Percentiles rank a stretch among this genome's conserved stretches.
phyloP scores from a whole-genome alignment of 2,329 filamentous ascomycete genomes.

The Stagonosporopsis rhizophila region DNA sequence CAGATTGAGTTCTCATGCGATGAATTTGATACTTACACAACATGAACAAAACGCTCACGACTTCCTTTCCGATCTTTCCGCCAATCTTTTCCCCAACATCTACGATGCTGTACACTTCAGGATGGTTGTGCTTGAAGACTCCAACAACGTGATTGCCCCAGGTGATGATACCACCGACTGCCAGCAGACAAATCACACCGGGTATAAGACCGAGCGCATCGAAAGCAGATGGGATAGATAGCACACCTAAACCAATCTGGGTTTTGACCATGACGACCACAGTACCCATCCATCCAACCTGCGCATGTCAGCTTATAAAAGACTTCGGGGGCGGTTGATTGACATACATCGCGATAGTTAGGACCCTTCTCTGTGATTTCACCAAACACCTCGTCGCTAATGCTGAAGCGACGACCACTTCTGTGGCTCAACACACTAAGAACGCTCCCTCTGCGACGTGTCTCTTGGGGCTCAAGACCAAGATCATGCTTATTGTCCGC shows the following conservation, averaged over 20 bases:
- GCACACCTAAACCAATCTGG: constrained; percentile 44
- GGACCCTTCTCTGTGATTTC: constrained; percentile 12
- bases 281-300: constrained; percentile 28
- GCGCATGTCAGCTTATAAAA: neutral
- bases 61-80: constrained; percentile 57
- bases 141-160: constrained; percentile 58
- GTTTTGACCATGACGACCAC: constrained; percentile 32
- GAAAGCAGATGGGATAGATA: constrained; percentile 56
- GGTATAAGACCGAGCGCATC: constrained; percentile 56
- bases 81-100: constrained; percentile 62
- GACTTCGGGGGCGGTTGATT: too few relatives aligned
- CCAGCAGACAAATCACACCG: constrained; percentile 52
- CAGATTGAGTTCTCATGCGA: neutral
- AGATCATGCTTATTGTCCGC: constrained; percentile 7
- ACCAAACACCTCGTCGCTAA: constrained; percentile 13
- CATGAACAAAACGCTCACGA: constrained; percentile 46
- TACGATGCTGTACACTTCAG: constrained; percentile 63
- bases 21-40: constrained; percentile 37
- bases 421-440: constrained; percentile 5
- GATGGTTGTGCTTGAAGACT: constrained; percentile 60
- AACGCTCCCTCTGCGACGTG: constrained; percentile 10
- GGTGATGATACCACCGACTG: constrained; percentile 52
- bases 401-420: constrained; percentile 3
- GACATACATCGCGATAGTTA: constrained; percentile 11
- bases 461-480: constrained; percentile 8